phyloP scores from a whole-genome alignment of 1,139 yeast species.

The Geotrichum europaeum region DNA sequence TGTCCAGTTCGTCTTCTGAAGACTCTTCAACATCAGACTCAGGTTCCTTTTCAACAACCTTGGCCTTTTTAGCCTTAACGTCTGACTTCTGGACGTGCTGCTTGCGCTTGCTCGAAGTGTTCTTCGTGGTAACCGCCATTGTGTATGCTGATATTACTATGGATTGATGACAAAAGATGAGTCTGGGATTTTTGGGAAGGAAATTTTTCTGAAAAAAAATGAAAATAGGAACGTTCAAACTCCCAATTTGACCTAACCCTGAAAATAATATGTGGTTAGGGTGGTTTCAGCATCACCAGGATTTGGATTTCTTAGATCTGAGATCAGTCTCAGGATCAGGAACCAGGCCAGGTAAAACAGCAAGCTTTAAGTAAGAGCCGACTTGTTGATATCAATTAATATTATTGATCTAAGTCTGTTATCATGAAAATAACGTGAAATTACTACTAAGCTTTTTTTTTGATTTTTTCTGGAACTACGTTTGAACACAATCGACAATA shows the following conservation, averaged over 20 bases:
- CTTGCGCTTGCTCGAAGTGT: constrained; percentile 14
- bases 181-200: not conserved
- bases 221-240: constrained; percentile 1
- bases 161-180: not conserved
- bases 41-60: constrained; percentile 8
- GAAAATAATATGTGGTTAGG: not conserved
- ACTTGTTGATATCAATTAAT: not conserved
- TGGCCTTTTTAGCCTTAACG: constrained; percentile 17
- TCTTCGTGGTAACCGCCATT: constrained; percentile 13
- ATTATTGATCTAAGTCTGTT: not conserved
- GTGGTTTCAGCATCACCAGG: not conserved
- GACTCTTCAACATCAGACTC: constrained; percentile 15
- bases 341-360: not conserved
- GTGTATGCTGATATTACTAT: not conserved
- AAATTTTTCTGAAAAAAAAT: not conserved
- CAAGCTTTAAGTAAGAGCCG: too few relatives aligned
- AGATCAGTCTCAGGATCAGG: not conserved
- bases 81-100: constrained; percentile 13
- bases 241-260: constrained; percentile 12
- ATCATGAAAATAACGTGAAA: not conserved
- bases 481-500: too few relatives aligned
- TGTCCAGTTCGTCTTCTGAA: constrained; percentile 14
- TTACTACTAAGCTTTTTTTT: too few relatives aligned
- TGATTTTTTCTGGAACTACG: too few relatives aligned
- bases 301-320: not conserved